Evolutionary conservation across 2,329 filamentous ascomycete species (phyloP), one percentile per base, ranked within the genome.

Genomic region (Epichloe elymi): DNA sequence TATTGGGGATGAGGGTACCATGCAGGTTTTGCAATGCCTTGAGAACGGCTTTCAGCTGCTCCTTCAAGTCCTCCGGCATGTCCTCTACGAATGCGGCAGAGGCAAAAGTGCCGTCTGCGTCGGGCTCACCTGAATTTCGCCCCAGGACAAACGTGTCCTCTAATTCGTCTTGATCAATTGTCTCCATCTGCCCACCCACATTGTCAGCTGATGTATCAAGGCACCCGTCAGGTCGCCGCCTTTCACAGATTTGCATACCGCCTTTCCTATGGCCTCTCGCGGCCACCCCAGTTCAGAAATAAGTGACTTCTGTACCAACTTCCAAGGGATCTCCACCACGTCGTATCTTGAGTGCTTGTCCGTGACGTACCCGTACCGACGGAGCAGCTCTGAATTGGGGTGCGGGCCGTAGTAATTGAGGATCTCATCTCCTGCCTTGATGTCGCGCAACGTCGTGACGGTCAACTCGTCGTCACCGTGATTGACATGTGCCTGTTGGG

Each of bases 331-430:
- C 63, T 96, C 90, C 1, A 87, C 84, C 1, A 95, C 87, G 58
- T 95, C 88, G 64, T 89, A 88, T 40, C 82, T 74, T 10, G 80
- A 71, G 59, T 95, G 90, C 56, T 83, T 83, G 30, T 78, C 69
- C 0, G 88, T 91, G n/a, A 89, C 80, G 60, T 95, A 95, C 17
- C 90, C 90, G 59, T 95, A 95, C 14, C 89, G 76, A 37, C 90
- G 76, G 11, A 95, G 74, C 7, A 95, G 72, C 61, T 96, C 89
- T 1, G 86, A 85, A 53, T 86, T 85, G 10, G 88, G 85, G 3
- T 94, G 78, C 5, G 88, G 82, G 0, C 90, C 90, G 58, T 95
- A 95, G 67, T 95, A 90, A 64, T 95, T 95, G 62, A 90, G 79
- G 17, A 95, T 79, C 65, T 95, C 86, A 51, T 88, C 79, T 5